Base-by-base conservation (phyloP, 2,329 filamentous ascomycete species). In the Colletotrichum sp. region DNA sequence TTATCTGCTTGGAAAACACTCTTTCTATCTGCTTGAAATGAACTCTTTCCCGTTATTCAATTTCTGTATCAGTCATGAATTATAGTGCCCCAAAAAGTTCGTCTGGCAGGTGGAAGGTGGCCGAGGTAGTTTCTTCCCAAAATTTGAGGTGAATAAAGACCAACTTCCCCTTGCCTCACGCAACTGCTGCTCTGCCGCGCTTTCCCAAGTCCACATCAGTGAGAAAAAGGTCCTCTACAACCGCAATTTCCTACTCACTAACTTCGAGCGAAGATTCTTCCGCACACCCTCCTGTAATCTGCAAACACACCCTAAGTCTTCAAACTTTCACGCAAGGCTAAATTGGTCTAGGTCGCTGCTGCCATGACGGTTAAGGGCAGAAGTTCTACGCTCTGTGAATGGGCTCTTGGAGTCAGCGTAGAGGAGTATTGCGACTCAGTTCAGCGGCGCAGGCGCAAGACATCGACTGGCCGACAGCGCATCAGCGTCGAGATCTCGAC, bases 401-500 rank as follows among this genome's bases (percentile, higher is more conserved):
- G 87, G 82, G 81, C 84, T 27, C 82, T 85, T 61, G 85, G 85
- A 34, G 83, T 82, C 16, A 85, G 81, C 55, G 83, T 87, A 28
- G 48, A 79, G 70, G 25, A 79, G 68, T 25, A 81, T 71, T 68
- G 52, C 79, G 82, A 76, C 28, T 68, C 70, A 28, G 39, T 75
- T 22, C 58, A 77, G 34, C 61, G 72, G 5, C 77, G 68, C 22
- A 72, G 43, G 10, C 34, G 68, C 70, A 64, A 55, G 27, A 73
- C 70, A 36, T 74, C 76, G 28, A 68, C 78, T 62, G 82, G 82
- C 22, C 80, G 86, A 13, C 74, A 70, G 32, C 71, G 71, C 15
- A 74, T 76, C 34, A 70, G 71, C 70, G 79, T 89, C 36, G 84
- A 87, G 67, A 79, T 89, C 3, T 83, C 85, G 16, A 90, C 89